Percentiles rank a stretch among this genome's conserved stretches.
Conservation (phyloP, 345 rosid genomes). For the Limnanthes douglasii region DNA sequence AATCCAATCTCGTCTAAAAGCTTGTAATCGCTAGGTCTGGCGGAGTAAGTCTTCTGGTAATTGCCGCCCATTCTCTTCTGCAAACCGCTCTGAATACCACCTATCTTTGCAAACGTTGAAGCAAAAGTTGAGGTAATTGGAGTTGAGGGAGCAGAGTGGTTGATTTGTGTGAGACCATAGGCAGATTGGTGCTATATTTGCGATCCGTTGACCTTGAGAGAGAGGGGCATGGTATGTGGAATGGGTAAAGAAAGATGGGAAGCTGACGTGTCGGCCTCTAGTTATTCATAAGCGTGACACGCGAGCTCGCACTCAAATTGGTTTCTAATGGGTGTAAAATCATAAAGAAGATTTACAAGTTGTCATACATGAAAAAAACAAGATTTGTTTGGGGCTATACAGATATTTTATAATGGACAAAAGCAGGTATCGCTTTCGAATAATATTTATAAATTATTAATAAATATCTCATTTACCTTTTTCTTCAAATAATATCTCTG, state of each 20-base stretch:
- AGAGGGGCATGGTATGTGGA: conserved; percentile 13
- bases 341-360: too few relatives aligned
- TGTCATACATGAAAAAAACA: too few relatives aligned
- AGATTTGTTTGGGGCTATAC: too few relatives aligned
- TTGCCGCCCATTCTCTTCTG: conserved; percentile 21
- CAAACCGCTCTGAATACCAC: conserved; percentile 12
- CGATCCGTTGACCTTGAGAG: conserved; percentile 42
- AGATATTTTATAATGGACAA: too few relatives aligned
- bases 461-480: too few relatives aligned
- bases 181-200: conserved; percentile 9
- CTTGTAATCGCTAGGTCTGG: conserved; percentile 49
- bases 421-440: too few relatives aligned
- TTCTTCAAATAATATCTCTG: too few relatives aligned
- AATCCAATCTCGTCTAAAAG: conserved; percentile 82
- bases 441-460: too few relatives aligned
- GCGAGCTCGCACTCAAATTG: too few relatives aligned
- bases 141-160: conserved; percentile 8
- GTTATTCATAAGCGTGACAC: too few relatives aligned
- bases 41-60: conserved; percentile 40
- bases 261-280: conserved; percentile 60
- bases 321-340: too few relatives aligned
- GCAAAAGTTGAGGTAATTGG: conserved; percentile 2
- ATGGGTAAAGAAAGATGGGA: conserved; percentile 8
- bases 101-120: background rate
- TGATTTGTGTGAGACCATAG: conserved; percentile 13